Evolutionary conservation across 1,139 yeast species (phyloP).

Genomic region (Suhomyces atakaporum): DNA sequence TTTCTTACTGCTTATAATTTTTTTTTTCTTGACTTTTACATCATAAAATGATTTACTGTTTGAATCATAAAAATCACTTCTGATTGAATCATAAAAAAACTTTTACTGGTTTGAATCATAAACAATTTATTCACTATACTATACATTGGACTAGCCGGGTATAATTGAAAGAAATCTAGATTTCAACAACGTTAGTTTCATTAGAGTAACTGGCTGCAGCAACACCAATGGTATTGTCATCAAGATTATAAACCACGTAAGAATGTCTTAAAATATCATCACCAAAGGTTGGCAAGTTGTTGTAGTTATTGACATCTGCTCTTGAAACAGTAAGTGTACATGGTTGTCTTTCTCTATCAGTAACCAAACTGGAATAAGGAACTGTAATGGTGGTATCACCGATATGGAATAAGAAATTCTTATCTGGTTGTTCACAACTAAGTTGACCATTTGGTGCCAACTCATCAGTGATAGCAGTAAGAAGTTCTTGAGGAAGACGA

Average conservation of each 20-base stretch:
- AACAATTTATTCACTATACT: no score
- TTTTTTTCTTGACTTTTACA: no score
- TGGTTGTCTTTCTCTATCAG: not conserved
- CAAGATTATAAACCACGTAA: conserved; percentile 26
- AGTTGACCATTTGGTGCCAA: not conserved
- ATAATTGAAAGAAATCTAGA: not conserved
- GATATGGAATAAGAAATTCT: conserved; percentile 2
- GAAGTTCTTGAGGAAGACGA: not conserved
- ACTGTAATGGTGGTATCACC: conserved; percentile 6
- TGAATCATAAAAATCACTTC: no score
- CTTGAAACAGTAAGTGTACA: not conserved
- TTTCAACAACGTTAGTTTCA: conserved; percentile 13
- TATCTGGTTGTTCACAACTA: conserved; percentile 5
- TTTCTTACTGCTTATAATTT: no score
- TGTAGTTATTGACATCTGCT: not conserved
- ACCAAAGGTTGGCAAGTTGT: conserved; percentile 17
- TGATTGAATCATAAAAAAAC: no score
- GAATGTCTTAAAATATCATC: conserved; percentile 24
- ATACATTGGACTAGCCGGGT: not conserved
- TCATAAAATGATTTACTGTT: no score
- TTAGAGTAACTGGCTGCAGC: conserved; percentile 20
- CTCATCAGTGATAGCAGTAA: not conserved
- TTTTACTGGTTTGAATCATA: no score
- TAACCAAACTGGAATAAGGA: conserved; percentile 4
- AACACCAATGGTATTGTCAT: conserved; percentile 19